Percentiles rank a stretch among this genome's conserved stretches.
These are phyloP conservation scores for Candida boidinii DNA, from an alignment of 805 yeast genomes.

Conservation along the genomic window DNA sequence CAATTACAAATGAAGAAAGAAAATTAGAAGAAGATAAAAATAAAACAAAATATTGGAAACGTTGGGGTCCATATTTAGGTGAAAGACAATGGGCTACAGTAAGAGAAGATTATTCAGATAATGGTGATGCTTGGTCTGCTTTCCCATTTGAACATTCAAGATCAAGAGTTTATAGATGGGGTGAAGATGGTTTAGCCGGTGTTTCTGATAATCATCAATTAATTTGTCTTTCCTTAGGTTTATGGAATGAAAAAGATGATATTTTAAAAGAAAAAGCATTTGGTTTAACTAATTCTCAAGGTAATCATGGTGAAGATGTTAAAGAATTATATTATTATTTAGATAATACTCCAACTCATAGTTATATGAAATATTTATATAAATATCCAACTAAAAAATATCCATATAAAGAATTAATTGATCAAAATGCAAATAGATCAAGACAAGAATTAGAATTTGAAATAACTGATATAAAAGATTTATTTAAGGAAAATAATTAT, in stretches of 20 bases:
- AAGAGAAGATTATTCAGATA: slow-evolving; percentile 77
- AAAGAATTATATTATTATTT: slow-evolving; percentile 78
- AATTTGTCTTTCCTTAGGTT: slow-evolving; percentile 68
- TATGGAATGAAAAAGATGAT: slow-evolving; percentile 88
- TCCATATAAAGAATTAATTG: slow-evolving; percentile 71
- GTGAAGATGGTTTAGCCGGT: slow-evolving; percentile 93
- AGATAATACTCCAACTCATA: slow-evolving; percentile 89
- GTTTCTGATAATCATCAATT: slow-evolving; percentile 76
- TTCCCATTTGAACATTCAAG: slow-evolving; percentile 82
- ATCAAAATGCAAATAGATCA: slow-evolving; percentile 56
- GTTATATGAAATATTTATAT: slow-evolving; percentile 84
- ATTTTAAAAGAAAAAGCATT: slow-evolving; percentile 78
- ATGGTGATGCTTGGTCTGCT: slow-evolving; percentile 87
- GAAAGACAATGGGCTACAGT: slow-evolving; percentile 88
- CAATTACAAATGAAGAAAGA: slow-evolving; percentile 24
- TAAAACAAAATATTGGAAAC: slow-evolving; percentile 55
- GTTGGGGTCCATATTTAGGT: slow-evolving; percentile 88
- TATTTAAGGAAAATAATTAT: slow-evolving; percentile 63
- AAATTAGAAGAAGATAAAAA: slow-evolving; percentile 32
- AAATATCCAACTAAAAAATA: slow-evolving; percentile 84
- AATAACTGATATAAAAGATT: slow-evolving; percentile 71
- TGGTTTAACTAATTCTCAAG: slow-evolving; percentile 71
- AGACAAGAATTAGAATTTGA: slow-evolving; percentile 73
- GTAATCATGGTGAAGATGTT: slow-evolving; percentile 95
- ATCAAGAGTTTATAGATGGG: slow-evolving; percentile 85